Evolutionary conservation across 768 basidiomycete genomes (phyloP).

Genomic region (Trametopsis cervina): DNA sequence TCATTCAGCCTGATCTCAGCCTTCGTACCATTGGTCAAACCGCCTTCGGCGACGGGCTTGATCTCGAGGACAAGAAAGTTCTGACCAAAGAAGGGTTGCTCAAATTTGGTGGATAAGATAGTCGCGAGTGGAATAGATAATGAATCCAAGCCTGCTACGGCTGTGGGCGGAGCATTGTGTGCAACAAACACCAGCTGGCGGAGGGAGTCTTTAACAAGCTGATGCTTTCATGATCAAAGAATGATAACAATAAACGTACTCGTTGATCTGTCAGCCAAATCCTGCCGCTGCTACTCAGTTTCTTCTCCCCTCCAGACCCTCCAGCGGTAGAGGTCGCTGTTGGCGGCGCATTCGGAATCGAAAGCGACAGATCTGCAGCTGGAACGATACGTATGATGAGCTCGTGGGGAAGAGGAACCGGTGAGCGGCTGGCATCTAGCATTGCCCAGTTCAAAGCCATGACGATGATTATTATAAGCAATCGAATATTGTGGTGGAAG

Average conservation of each 20-base stretch:
- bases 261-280: conserved; percentile 67
- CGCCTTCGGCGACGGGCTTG: conserved; percentile 61
- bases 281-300: conserved; percentile 50
- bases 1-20: conserved; percentile 65
- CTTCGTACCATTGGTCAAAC: conserved; percentile 54
- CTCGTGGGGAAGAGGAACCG: conserved; percentile 62
- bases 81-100: conserved; percentile 65
- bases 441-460: conserved; percentile 84
- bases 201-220: too few species aligned
- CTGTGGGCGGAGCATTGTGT: conserved; percentile 6
- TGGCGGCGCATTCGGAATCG: conserved; percentile 49
- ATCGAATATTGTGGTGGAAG: too few species aligned
- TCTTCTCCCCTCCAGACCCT: conserved; percentile 49
- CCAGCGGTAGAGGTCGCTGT: conserved; percentile 35
- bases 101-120: conserved; percentile 62
- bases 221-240: neutral
- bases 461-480: conserved; percentile 8
- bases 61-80: conserved; percentile 66
- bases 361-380: conserved; percentile 52
- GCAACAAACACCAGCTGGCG: conserved; percentile 55
- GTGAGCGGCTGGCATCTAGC: conserved; percentile 48
- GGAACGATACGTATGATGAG: conserved; percentile 44
- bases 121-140: conserved; percentile 53
- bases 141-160: conserved; percentile 30
- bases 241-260: conserved; percentile 33